Evolutionary conservation across 257 asterid genomes (phyloP), one percentile per base, ranked within the genome.

Genomic region (Hygrophila difformis): DNA sequence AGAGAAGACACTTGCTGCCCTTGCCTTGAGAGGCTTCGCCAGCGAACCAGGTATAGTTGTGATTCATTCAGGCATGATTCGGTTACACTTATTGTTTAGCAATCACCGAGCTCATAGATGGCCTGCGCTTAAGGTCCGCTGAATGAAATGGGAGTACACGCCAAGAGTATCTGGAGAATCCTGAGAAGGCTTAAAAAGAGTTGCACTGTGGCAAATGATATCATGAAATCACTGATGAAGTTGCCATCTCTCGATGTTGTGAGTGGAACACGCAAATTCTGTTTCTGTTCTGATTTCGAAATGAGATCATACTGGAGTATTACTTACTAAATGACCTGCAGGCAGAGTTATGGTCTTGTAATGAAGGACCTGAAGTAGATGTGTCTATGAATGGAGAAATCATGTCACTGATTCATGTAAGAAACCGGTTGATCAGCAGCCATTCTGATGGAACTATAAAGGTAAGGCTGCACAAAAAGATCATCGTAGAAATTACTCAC

Each of bases 381-480:
- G 62, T 61, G 37, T 60, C 73, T 28, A 69, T 67, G 74, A 84
- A 81, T 17, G 95, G 95, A n/a, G 95, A 84, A 60, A 75, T 73
- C 63, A 67, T 84, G 39, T 71, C 82, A 9, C 64, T 81, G 70
- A 51, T 75, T 55, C 87, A 73, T 44, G 40, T 71, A 35, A 64
- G 69, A 56, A 69, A 72, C 12, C 67, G 72, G 19, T 62, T 84
- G 45, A 69, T 81, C 65, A 84, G 78, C 58, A 60, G 91, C 41
- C 93, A 84, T 59, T 69, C 93, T 13, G 93, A 84, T 73, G 95
- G 93, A 66, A 73, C 95, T 42, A 67, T 84, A 47, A 84, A 84
- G 70, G 95, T 81, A 59, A 6, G 52, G 36, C 8, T 26, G 4
- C 31, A 26, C 8, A 26, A 5, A 26, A 26, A 3, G 31, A 3